A percentile compares a stretch with the other conserved stretches of the same genome.
Conservation (phyloP, 805 yeast genomes). For the Candida awuae region DNA sequence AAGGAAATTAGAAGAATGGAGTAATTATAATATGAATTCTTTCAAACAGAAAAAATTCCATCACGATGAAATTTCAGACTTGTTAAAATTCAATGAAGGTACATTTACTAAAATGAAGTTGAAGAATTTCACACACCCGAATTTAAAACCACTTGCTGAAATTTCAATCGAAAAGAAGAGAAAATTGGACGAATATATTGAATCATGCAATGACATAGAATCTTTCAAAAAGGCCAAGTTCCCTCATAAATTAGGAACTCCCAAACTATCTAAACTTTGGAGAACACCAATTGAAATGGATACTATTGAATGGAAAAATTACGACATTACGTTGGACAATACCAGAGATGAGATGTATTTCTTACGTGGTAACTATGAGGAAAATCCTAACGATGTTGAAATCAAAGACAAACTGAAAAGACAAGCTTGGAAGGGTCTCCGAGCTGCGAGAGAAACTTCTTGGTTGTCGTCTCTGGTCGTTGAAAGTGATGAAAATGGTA, state of each 20-base stretch:
- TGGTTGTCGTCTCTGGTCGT: constrained; percentile 10
- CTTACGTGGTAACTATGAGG: constrained; percentile 15
- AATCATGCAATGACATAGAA: constrained; percentile 1
- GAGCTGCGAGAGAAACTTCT: constrained; percentile 17
- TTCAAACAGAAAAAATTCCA: constrained; percentile 4
- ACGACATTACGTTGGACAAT: constrained; percentile 17
- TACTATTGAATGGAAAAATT: background rate
- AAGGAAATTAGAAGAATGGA: constrained; percentile 2
- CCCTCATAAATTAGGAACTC: constrained; percentile 23
- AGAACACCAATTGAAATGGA: constrained; percentile 19
- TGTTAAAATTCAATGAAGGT: constrained; percentile 19
- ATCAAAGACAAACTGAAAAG: constrained; percentile 14
- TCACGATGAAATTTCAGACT: constrained; percentile 9
- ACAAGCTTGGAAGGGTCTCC: constrained; percentile 23
- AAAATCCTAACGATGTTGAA: background rate
- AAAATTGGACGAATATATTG: constrained; percentile 19
- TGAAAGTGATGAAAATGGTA: constrained; percentile 1
- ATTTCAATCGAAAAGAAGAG: constrained; percentile 18
- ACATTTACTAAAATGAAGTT: constrained; percentile 26
- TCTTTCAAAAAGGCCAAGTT: constrained; percentile 17
- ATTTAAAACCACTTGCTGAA: constrained; percentile 11
- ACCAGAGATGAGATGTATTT: constrained; percentile 26
- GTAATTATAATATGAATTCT: background rate
- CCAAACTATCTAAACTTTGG: constrained; percentile 25
- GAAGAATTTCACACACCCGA: constrained; percentile 23